Conservation (phyloP, 169 alveolate genomes). For the Plasmodium sp. region DNA sequence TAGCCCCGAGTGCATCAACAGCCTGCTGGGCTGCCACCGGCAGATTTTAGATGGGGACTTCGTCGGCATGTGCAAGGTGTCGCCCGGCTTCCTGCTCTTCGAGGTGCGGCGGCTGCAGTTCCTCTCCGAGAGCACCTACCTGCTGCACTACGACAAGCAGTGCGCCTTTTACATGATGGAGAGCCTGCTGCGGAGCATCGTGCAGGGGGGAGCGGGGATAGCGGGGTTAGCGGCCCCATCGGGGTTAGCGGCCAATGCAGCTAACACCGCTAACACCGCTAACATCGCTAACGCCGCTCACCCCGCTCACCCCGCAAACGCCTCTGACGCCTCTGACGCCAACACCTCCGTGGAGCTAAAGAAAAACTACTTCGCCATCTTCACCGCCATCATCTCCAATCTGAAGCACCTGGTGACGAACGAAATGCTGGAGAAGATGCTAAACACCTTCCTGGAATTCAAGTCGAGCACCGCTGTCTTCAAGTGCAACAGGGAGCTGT, state of each 20-base stretch:
- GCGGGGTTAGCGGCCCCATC: no score
- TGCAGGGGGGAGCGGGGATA: not conserved
- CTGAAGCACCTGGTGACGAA: constrained; percentile 5
- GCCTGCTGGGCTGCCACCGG: constrained; percentile 16
- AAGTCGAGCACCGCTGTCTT: not conserved
- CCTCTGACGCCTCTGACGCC: no score
- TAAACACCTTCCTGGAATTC: constrained; percentile 28
- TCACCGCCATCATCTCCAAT: constrained; percentile 28
- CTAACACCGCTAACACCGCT: no score
- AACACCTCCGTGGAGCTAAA: constrained; percentile 16
- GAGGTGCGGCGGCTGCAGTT: constrained; percentile 50
- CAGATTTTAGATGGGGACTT: constrained; percentile 28
- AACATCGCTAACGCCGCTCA: no score
- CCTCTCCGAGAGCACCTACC: constrained; percentile 26
- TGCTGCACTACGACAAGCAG: constrained; percentile 53
- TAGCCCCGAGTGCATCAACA: constrained; percentile 7
- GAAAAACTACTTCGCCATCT: constrained; percentile 48
- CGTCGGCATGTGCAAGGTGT: not conserved
- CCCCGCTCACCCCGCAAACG: not conserved
- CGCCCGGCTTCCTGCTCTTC: not conserved
- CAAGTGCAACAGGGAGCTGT: constrained; percentile 39
- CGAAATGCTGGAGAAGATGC: constrained; percentile 28
- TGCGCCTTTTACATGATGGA: constrained; percentile 63
- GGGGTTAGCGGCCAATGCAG: no score
- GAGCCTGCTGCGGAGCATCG: constrained; percentile 1